Base-by-base conservation (phyloP, 495 filamentous ascomycete genomes). In the Platismatia glauca region DNA sequence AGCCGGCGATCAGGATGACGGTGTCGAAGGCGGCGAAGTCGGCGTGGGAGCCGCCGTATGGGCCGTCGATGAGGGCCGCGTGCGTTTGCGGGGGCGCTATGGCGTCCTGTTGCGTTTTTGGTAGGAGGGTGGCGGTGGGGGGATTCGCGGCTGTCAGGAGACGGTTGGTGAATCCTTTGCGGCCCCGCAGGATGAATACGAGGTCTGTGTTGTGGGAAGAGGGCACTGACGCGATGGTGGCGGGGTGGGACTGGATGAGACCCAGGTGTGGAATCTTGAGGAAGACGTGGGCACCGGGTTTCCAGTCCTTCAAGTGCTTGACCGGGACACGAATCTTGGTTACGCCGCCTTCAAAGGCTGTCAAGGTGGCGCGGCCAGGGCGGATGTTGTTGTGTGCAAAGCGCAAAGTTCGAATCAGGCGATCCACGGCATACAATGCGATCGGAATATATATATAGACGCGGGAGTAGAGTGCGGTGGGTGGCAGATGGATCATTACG, bases 231-330 rank as follows among this genome's bases (percentile, higher is more conserved):
- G 86, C 81, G 63, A 94, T 89, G 5, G 90, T 92, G 68, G 91
- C 92, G 0, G 91, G 90, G 60, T 95, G 90, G 0, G 81, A 83
- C 70, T 94, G 88, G 3, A 90, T 68, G 1, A 82, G 81, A 0
- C 81, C 84, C 7, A 95, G 71, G 5, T 75, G 78, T 62, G 88
- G 91, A 58, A 86, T 76, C 66, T 86, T 86, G 8, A 95, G 77
- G 64, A 91, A 90, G 6, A 90, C 78, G 67, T 93, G 88, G 66
- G 93, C 88, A 12, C 90, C 90, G 0, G 89, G 77, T 20, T 75
- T 76, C 90, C 90, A 95, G 22, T 53, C 41, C 16, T 70, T 74
- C 61, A 91, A 82, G 31, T 85, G 79, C 0, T 88, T 83, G 55
- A 88, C 82, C 52, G 80, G 76, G 66, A 95, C 85, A 5, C 84